Percentiles rank a stretch among this genome's conserved stretches.
phyloP scores from a whole-genome alignment of 1,284 basidiomycete genomes.

The Pyrrhoderma noxium region DNA sequence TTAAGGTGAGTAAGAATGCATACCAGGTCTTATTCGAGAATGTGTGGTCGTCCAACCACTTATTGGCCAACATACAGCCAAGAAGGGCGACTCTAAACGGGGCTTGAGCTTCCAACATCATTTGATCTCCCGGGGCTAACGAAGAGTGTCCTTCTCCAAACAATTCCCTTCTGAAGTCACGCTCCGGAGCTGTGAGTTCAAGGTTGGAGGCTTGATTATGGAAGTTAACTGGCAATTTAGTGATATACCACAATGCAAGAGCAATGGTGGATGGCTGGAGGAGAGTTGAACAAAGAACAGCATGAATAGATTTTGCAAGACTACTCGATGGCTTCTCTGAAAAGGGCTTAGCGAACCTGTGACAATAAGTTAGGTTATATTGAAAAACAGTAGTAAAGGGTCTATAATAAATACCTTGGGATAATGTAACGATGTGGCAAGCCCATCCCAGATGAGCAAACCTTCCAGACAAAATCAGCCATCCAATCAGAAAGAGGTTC shows the following conservation, averaged over 20 bases:
- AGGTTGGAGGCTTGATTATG: constrained; percentile 19
- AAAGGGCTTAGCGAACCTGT: constrained; percentile 34
- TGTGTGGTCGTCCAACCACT: constrained; percentile 89
- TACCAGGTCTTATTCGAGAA: constrained; percentile 91
- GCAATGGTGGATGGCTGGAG: constrained; percentile 76
- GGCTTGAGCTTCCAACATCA: constrained; percentile 42
- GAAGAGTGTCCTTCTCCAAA: constrained; percentile 55
- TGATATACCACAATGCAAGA: constrained; percentile 78
- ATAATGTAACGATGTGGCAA: constrained; percentile 43
- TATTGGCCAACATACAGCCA: constrained; percentile 86
- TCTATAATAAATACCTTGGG: constrained; percentile 39
- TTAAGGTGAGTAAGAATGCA: constrained; percentile 24
- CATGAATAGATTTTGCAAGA: constrained; percentile 61
- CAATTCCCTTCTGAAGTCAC: constrained; percentile 37
- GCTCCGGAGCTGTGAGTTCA: constrained; percentile 21
- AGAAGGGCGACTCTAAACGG: constrained; percentile 70
- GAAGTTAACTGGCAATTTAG: constrained; percentile 64
- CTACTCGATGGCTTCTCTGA: constrained; percentile 41
- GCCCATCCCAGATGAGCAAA: constrained; percentile 58
- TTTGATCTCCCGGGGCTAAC: constrained; percentile 49
- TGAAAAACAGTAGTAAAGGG: constrained; percentile 3
- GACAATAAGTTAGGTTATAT: constrained; percentile 25
- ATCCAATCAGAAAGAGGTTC: constrained; percentile 74
- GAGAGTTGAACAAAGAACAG: constrained; percentile 68
- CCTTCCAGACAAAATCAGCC: constrained; percentile 70